Base-by-base conservation (phyloP, 2,329 filamentous ascomycete species). In the Monilinia polystroma region DNA sequence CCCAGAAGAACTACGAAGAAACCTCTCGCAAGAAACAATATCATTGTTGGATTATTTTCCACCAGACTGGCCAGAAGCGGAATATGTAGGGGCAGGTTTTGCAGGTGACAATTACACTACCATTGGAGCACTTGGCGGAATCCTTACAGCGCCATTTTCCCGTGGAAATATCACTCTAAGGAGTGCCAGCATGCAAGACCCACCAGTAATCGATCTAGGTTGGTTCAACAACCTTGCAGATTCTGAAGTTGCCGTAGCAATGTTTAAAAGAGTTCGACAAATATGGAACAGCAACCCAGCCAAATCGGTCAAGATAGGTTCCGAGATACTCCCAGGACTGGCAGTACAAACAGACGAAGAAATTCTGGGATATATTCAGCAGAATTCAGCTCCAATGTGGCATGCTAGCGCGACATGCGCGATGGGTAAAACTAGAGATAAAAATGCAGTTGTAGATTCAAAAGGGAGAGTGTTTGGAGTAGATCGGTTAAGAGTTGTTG, bases 211-310 rank as follows among this genome's bases (percentile, higher is more conserved):
- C 16, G 76, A 82, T 70, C 79, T 80, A 2, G 81, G 81, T 69
- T 84, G 79, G 77, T 74, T 84, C 0, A 75, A 73, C 1, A 73
- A 79, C 12, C 76, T 77, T 7, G 73, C 76, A 1, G 83, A 85
- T 54, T 70, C 76, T 23, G 79, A 82, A 26, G 70, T 83, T 3
- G 79, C 77, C 3, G 68, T 85, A 11, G 77, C 78, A 0, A 72
- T 75, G 0, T 81, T 80, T 67, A 79, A 77, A 63, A 78, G 83
- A 1, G 71, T 77, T 0, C 79, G 83, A 0, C 71, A 80, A 26
- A 26, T 67, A 4, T 67, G 57, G 43, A 52, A 35, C 2, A 64
- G 51, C 29, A 43, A 51, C 20, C 43, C 38, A n/a, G 52, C 35
- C 18, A 54, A 35, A 20, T 32, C 29, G 14, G 35, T 67, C 4